Percentiles rank a stretch among this genome's conserved stretches.
Evolutionary conservation across 306 rosid genomes (phyloP).

Genomic region (Carpinus viminea): DNA sequence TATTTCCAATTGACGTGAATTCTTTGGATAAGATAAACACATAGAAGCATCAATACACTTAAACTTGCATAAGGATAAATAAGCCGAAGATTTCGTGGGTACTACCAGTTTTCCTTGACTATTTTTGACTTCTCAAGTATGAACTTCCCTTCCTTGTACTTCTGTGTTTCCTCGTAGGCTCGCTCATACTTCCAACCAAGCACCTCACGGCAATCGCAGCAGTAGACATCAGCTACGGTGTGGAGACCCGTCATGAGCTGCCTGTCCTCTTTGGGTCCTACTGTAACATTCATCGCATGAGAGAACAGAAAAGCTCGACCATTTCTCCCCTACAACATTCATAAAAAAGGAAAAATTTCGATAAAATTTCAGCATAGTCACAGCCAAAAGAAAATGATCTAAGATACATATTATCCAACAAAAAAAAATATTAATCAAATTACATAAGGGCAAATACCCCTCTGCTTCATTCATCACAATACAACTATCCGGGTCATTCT

Average conservation of each 20-base stretch:
- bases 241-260: constrained; percentile 47
- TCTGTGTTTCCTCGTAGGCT: constrained; percentile 45
- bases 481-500: not conserved
- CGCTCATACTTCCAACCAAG: constrained; percentile 54
- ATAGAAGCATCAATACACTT: constrained; percentile 20
- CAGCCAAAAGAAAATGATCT: constrained; percentile 9
- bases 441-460: not conserved
- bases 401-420: too few relatives aligned
- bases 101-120: constrained; percentile 49
- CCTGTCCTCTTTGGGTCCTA: constrained; percentile 43
- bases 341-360: constrained; percentile 8
- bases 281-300: constrained; percentile 38
- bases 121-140: constrained; percentile 48
- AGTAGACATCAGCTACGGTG: constrained; percentile 48
- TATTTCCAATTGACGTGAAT: constrained; percentile 12
- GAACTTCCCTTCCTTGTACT: constrained; percentile 51
- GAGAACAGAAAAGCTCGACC: constrained; percentile 69
- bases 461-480: not conserved
- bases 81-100: not conserved
- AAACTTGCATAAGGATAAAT: constrained; percentile 12
- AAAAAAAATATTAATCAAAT: not conserved
- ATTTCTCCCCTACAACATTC: constrained; percentile 52
- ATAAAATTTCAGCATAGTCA: not conserved
- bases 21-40: constrained; percentile 18
- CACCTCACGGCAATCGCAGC: constrained; percentile 40